These are phyloP conservation scores for Colletotrichum sp. DNA, from an alignment of 2,329 filamentous ascomycete genomes.

Conservation along the genomic window DNA sequence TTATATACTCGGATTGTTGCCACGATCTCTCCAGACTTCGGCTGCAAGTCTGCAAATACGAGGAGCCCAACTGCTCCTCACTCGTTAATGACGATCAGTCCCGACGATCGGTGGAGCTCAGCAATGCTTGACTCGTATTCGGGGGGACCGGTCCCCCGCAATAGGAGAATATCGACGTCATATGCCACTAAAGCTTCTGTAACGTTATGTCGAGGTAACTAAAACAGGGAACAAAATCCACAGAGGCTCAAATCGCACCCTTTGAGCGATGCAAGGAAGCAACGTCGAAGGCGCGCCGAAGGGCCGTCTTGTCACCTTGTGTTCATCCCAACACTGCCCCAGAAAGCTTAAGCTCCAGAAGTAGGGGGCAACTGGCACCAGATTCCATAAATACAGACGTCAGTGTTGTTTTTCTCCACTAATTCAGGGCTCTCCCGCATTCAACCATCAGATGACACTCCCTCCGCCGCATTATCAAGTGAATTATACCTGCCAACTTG, in stretches of 20 bases:
- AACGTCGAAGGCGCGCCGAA: not conserved
- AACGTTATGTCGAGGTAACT: not conserved
- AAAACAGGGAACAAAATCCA: slow-evolving; percentile 4
- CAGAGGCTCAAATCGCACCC: not conserved
- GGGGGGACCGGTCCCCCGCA: not conserved
- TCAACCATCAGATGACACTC: not conserved
- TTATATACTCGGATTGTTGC: not conserved
- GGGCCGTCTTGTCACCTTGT: not conserved
- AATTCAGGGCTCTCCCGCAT: not conserved
- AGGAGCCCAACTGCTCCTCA: not conserved
- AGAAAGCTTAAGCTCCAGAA: not conserved
- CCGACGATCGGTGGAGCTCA: not conserved
- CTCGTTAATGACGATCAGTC: slow-evolving; percentile 9
- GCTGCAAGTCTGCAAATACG: not conserved
- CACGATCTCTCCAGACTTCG: not conserved
- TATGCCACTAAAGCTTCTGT: not conserved
- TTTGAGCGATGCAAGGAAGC: not conserved
- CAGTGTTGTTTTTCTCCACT: not conserved
- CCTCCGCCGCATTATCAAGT: not conserved
- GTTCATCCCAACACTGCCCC: slow-evolving; percentile 5
- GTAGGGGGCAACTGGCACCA: not conserved
- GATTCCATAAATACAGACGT: not conserved
- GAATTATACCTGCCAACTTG: not conserved
- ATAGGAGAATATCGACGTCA: slow-evolving; percentile 3
- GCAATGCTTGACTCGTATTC: slow-evolving; percentile 1